Conservation (phyloP, 495 filamentous ascomycete genomes). For the Xylaria venustula region DNA sequence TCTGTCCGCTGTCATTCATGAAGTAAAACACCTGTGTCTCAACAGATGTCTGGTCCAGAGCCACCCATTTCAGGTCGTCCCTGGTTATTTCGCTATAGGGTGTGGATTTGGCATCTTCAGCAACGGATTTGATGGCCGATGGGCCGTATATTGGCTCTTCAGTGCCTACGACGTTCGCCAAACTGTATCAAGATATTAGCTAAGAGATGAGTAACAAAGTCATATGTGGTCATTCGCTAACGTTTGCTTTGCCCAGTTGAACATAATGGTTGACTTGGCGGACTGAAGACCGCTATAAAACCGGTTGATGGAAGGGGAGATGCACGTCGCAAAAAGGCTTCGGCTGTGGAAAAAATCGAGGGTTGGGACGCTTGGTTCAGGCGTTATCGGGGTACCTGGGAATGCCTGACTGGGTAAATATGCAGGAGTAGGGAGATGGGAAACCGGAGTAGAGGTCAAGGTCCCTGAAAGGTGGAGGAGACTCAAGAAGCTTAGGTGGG, state of each 20-base stretch:
- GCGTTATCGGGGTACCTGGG: background rate
- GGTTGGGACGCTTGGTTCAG: background rate
- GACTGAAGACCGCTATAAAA: background rate
- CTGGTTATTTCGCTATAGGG: conserved; percentile 78
- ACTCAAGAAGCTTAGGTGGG: background rate
- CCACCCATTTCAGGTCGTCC: conserved; percentile 78
- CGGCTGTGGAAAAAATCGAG: background rate
- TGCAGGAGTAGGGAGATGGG: conserved; percentile 8
- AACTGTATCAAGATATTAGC: conserved; percentile 47
- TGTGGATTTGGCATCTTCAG: conserved; percentile 71
- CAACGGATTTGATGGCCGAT: conserved; percentile 79
- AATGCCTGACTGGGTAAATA: background rate
- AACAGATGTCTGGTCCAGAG: conserved; percentile 79
- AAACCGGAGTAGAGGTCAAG: background rate
- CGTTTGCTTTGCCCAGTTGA: conserved; percentile 52
- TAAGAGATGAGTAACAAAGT: background rate
- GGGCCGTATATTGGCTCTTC: conserved; percentile 96
- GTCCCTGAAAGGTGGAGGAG: background rate
- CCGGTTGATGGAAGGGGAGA: background rate
- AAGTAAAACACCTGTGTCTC: conserved; percentile 98
- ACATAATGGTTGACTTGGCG: conserved; percentile 29
- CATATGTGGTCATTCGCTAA: conserved; percentile 28
- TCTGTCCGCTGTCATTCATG: conserved; percentile 70
- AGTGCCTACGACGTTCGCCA: conserved; percentile 90
- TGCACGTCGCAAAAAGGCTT: background rate